Conservation (phyloP, 139 green algal species). For the Auxenochlorella protothecoides region DNA sequence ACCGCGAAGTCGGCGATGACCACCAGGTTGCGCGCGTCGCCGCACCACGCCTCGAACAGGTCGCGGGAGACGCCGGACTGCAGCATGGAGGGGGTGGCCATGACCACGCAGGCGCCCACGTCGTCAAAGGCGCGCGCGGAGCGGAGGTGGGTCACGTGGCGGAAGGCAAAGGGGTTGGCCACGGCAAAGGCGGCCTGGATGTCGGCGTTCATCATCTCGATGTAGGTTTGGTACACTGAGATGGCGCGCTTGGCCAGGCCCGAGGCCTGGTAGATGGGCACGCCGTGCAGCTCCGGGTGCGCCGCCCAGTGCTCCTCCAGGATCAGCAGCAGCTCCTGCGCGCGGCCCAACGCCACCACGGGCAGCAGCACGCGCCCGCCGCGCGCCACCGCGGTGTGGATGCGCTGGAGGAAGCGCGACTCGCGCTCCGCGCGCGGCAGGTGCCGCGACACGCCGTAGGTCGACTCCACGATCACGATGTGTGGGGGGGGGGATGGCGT, state of each 20-base stretch:
- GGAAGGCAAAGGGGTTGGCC: conserved; percentile 95
- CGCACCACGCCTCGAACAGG: conserved; percentile 94
- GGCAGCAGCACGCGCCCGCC: conserved; percentile 88
- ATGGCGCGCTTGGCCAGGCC: conserved; percentile 64
- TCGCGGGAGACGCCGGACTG: conserved; percentile 65
- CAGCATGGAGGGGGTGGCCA: conserved; percentile 92
- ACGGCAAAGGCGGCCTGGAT: conserved; percentile 76
- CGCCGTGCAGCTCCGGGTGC: conserved; percentile 68
- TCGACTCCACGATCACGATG: conserved; percentile 86
- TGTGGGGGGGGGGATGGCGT: conserved; percentile 70
- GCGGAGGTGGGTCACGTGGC: conserved; percentile 74
- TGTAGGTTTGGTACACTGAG: conserved; percentile 88
- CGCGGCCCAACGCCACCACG: conserved; percentile 87
- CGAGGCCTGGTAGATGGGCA: conserved; percentile 89
- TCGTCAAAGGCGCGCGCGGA: conserved; percentile 60
- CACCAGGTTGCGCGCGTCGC: conserved; percentile 74
- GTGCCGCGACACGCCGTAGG: conserved; percentile 88
- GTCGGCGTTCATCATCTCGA: conserved; percentile 95
- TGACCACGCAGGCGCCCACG: conserved; percentile 81
- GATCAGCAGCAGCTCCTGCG: conserved; percentile 93
- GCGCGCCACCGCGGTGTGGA: conserved; percentile 41
- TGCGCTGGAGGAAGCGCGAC: conserved; percentile 61
- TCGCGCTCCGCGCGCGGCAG: conserved; percentile 74
- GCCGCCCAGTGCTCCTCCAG: conserved; percentile 91
- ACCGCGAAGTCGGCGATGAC: conserved; percentile 96